Base-by-base conservation (phyloP, 2,329 filamentous ascomycete genomes). In the Ophiostoma pallidulum region DNA sequence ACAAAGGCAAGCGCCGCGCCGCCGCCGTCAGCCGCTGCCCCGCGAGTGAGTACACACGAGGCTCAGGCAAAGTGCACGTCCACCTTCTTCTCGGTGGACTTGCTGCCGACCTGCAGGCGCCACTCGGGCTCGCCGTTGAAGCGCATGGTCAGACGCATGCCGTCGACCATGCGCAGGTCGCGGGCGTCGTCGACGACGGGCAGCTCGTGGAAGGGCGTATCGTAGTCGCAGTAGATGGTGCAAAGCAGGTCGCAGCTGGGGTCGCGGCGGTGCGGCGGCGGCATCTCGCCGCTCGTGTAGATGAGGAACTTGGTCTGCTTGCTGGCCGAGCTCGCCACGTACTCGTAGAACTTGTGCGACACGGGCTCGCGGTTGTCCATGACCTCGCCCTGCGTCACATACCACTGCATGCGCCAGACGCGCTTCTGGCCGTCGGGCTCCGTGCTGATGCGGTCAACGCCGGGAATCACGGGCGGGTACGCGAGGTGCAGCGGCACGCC, bases 401-500 rank as follows among this genome's bases (percentile, higher is more conserved):
- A 52, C 50, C 50, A 52, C 43, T 47, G 29, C 47, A 52, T 47
- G 43, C 50, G 50, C 47, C 44, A 47, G 43, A 52, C 50, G 10
- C 50, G 47, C 24, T 38, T 31, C 35, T 39, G 22, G 16, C 42
- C 48, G 42, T 38, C 36, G 42, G 38, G 37, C 16, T 35, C 41
- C 13, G 20, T 24, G 26, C 20, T 31, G 38, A 49, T 40, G 19
- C 22, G 16, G 38, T 49, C 46, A 8, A 38, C 13, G 7, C 16
- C 19, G 13, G 20, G 33, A 5, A 35, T 24, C 12, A 40, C 28
- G 9, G 47, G 47, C 24, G 43, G 43, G n/a, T 20, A 9, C 8
- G 47, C 50, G 8, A 14, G 5, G 19, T 43, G 35, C 2, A 52
- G 18, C 8, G 47, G 47, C 8, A 49, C 37, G 31, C 50, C 50